phyloP scores from a whole-genome alignment of 495 filamentous ascomycete genomes.

The Penicillium crystallinum region DNA sequence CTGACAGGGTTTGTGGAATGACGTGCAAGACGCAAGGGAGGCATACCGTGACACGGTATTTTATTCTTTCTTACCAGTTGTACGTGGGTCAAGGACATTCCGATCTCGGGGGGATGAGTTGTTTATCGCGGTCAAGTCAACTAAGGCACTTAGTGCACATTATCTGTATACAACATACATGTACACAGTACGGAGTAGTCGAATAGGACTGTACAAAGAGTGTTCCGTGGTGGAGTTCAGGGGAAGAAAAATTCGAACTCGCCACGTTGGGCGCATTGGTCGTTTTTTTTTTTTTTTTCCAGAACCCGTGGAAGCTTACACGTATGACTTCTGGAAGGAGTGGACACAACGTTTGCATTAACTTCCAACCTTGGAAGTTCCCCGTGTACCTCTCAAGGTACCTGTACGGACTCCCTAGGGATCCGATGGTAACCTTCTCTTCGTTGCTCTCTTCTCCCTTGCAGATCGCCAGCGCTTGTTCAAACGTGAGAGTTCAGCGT shows the following conservation, averaged over 20 bases:
- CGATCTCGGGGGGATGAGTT: constrained; percentile 15
- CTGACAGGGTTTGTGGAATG: background rate
- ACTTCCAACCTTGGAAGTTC: too few species aligned
- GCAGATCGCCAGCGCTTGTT: constrained; percentile 5
- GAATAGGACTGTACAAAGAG: background rate
- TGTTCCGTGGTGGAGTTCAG: constrained; percentile 2
- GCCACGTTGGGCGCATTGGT: constrained; percentile 7
- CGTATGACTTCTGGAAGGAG: constrained; percentile 9
- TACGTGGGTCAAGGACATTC: constrained; percentile 25
- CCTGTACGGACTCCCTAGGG: too few species aligned
- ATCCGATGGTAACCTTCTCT: too few species aligned
- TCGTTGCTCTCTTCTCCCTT: background rate
- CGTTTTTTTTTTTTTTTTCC: background rate
- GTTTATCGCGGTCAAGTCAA: too few species aligned
- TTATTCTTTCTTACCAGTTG: too few species aligned
- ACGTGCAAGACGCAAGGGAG: constrained; percentile 1
- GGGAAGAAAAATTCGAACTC: constrained; percentile 2
- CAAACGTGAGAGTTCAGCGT: constrained; percentile 2
- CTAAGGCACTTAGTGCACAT: too few species aligned
- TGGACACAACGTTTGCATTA: background rate
- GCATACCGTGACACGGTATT: constrained; percentile 11
- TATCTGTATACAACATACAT: too few species aligned
- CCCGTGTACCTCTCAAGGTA: too few species aligned
- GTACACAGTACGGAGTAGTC: too few species aligned
- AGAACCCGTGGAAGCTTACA: constrained; percentile 6